Base-by-base conservation (phyloP, 2,329 filamentous ascomycete species). In the Aspergillus tamarii region DNA sequence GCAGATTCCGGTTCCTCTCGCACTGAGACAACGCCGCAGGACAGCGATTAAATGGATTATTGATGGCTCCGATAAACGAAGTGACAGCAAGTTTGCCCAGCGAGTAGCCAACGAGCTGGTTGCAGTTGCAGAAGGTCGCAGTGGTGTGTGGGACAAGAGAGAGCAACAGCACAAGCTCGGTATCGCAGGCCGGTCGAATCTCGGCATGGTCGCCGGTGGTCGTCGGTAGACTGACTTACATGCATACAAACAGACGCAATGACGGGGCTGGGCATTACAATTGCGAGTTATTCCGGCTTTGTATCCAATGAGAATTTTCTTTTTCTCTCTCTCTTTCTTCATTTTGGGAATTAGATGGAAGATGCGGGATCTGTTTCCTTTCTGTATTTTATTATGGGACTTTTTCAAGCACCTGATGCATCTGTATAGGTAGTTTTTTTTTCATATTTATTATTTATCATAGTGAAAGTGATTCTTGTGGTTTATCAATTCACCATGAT, bases 21-120 rank as follows among this genome's bases (percentile, higher is more conserved):
- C 84, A 1, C 80, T 90, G 67, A 86, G 93, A 65, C 91, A 96
- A 77, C 86, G 94, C 66, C 85, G 94, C 69, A 85, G 94, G 61
- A 84, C 84, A 57, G 94, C 94, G 2, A 90, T 97, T 69, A 83
- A 87, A 77, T 99, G 95, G 95, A 96, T 99, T 70, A 80, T 98
- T 63, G 89, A 93, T 66, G 86, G 88, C n/a, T 92, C 93, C 45
- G 87, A 87, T 67, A 95, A 93, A 84, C 89, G 91, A 80, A 87
- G 86, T 67, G 91, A 89, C 67, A 85, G 85, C 67, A 88, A 89
- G 77, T 91, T 96, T 73, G 90, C 93, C 12, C 84, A 90, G 71
- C 85, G 91, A 61, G 86, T 98, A 66, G 93, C 92, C 1, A 90
- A 94, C 75, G 94, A 97, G 84, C 83, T 98, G 64, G 85, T 98